phyloP scores from a whole-genome alignment of 2,329 filamentous ascomycete species.

The Botrytis deweyae region DNA sequence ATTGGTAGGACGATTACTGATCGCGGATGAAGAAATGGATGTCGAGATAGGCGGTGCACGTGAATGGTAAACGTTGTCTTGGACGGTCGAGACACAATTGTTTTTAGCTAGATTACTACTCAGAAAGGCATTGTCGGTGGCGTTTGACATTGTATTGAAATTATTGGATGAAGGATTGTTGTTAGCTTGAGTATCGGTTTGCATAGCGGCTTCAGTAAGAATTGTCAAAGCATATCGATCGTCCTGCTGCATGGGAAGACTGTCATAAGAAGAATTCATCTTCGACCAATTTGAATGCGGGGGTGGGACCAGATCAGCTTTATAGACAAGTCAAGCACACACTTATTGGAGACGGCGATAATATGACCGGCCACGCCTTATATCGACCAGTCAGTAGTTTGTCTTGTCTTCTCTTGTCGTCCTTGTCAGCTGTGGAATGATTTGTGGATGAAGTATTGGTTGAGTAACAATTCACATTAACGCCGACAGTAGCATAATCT shows the following conservation, averaged over 20 bases:
- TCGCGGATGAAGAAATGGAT: constrained; percentile 6
- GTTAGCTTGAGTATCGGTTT: constrained; percentile 20
- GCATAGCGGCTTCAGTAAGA: constrained; percentile 35
- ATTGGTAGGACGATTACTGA: constrained; percentile 25
- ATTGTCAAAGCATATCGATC: constrained; percentile 33
- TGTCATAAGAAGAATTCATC: constrained; percentile 30
- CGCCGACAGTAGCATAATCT: constrained; percentile 7
- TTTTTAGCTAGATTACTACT: background rate
- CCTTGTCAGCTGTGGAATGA: background rate
- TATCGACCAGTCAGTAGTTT: background rate
- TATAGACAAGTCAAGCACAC: background rate
- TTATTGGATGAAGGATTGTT: background rate
- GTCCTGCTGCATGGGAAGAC: constrained; percentile 26
- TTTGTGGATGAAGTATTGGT: background rate
- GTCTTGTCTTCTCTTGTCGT: background rate
- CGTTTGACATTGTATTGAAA: constrained; percentile 2
- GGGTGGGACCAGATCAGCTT: background rate
- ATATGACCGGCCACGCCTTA: background rate
- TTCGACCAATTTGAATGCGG: background rate
- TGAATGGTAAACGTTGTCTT: background rate
- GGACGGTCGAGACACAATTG: background rate
- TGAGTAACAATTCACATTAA: constrained; percentile 8
- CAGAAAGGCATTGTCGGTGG: constrained; percentile 11
- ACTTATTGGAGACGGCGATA: background rate
- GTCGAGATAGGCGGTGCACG: background rate